Percentiles rank a stretch among this genome's conserved stretches.
These are phyloP conservation scores for Lactarius deliciosus DNA, from an alignment of 768 basidiomycete species.

Conservation along the genomic window DNA sequence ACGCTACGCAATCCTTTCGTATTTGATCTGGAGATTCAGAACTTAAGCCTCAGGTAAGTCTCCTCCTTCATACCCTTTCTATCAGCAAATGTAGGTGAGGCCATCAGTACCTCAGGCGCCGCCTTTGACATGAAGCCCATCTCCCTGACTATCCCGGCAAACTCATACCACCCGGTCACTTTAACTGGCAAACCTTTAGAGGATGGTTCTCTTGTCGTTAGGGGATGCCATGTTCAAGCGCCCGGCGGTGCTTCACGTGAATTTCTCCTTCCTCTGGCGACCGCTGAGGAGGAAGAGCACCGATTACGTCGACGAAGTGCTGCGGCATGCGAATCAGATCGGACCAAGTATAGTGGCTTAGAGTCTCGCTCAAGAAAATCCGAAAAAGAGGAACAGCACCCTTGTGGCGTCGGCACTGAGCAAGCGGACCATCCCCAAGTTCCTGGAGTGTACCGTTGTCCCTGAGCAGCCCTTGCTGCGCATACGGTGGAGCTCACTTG, in stretches of 20 bases:
- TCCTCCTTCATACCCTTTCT: neutral
- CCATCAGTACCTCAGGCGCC: constrained; percentile 74
- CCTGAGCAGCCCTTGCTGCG: constrained; percentile 86
- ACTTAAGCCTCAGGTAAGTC: constrained; percentile 72
- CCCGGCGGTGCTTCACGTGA: constrained; percentile 69
- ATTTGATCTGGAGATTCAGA: constrained; percentile 87
- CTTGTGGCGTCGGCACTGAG: constrained; percentile 32
- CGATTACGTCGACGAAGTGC: constrained; percentile 57
- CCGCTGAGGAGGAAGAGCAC: constrained; percentile 66
- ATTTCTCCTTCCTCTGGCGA: constrained; percentile 73
- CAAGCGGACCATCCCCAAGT: constrained; percentile 42
- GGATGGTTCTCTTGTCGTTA: constrained; percentile 66
- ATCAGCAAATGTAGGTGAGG: neutral
- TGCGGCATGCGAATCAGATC: constrained; percentile 61
- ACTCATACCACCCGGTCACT: constrained; percentile 68
- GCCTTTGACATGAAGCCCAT: constrained; percentile 65
- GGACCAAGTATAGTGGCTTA: constrained; percentile 73
- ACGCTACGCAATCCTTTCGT: constrained; percentile 89
- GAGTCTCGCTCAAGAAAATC: constrained; percentile 61
- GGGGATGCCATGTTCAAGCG: constrained; percentile 78
- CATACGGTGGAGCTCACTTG: constrained; percentile 84
- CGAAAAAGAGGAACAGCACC: constrained; percentile 41
- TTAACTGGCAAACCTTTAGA: constrained; percentile 64
- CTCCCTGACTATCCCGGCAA: constrained; percentile 68
- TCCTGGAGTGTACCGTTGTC: constrained; percentile 80